Conservation (phyloP, 192 early-diverging fungal genomes). For the Coemansia nantahalensis region DNA sequence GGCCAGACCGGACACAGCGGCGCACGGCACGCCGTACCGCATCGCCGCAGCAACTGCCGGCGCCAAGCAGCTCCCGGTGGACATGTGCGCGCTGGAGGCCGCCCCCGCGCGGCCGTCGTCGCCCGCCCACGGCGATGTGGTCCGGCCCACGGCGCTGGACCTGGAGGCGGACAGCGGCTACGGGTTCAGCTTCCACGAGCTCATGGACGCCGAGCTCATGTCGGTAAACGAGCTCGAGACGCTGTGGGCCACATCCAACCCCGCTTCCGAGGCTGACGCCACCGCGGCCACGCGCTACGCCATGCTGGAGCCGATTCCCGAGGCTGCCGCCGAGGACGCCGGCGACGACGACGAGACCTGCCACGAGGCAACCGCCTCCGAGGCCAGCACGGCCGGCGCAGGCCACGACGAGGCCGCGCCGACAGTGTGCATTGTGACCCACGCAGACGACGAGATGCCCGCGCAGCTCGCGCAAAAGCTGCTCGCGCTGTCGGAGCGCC, state of each 20-base stretch:
- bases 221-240: constrained; percentile 61
- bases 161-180: constrained; percentile 1
- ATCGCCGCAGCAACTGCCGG: not conserved
- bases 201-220: constrained; percentile 63
- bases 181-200: constrained; percentile 56
- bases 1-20: too few relatives aligned
- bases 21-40: too few relatives aligned
- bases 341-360: constrained; percentile 3
- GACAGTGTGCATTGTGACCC: too few relatives aligned
- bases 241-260: constrained; percentile 50
- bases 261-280: constrained; percentile 6
- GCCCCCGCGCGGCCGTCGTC: not conserved
- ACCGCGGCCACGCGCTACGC: not conserved
- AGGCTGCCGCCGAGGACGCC: constrained; percentile 15
- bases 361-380: not conserved
- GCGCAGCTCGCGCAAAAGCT: constrained; percentile 39
- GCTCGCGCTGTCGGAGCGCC: constrained; percentile 20
- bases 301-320: constrained; percentile 29
- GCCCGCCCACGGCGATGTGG: not conserved
- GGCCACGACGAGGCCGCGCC: not conserved
- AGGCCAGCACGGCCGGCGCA: not conserved
- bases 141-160: not conserved
- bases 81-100: not conserved
- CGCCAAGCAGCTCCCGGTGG: not conserved
- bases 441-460: constrained; percentile 21